phyloP scores from a whole-genome alignment of 1,284 basidiomycete species.

The Apiotrichum laibachii region DNA sequence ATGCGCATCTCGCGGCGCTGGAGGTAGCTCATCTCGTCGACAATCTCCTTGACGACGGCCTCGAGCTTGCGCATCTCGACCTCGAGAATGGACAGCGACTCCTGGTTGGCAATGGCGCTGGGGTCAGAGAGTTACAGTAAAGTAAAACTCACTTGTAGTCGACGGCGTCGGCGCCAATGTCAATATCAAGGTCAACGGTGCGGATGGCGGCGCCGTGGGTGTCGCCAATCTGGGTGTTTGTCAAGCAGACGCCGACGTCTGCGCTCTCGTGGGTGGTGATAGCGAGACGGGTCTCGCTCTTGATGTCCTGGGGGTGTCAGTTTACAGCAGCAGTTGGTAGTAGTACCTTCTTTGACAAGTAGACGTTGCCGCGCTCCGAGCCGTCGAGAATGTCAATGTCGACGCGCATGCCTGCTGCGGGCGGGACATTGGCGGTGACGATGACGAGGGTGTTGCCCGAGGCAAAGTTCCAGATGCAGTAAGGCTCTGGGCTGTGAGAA shows the following conservation, averaged over 20 bases:
- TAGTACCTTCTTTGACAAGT: slow-evolving; percentile 71
- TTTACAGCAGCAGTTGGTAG: slow-evolving; percentile 3
- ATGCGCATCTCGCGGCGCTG: slow-evolving; percentile 86
- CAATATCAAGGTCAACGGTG: slow-evolving; percentile 87
- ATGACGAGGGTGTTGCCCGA: slow-evolving; percentile 82
- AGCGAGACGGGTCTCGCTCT: slow-evolving; percentile 86
- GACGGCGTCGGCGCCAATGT: slow-evolving; percentile 96
- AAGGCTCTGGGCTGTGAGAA: slow-evolving; percentile 65
- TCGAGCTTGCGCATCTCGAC: slow-evolving; percentile 98
- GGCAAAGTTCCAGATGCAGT: slow-evolving; percentile 91
- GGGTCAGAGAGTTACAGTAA: slow-evolving; percentile 2
- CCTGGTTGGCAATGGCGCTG: slow-evolving; percentile 97
- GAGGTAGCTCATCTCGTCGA: slow-evolving; percentile 90
- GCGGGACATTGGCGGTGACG: slow-evolving; percentile 85
- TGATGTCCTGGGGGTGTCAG: slow-evolving; percentile 60
- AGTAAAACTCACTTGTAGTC: slow-evolving; percentile 79
- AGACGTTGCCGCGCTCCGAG: slow-evolving; percentile 80
- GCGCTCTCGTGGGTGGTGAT: slow-evolving; percentile 91
- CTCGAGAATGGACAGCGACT: slow-evolving; percentile 90
- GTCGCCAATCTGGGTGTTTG: slow-evolving; percentile 65
- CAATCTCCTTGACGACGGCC: slow-evolving; percentile 87
- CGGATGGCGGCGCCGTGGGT: slow-evolving; percentile 56
- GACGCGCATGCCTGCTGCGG: slow-evolving; percentile 69
- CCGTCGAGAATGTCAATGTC: slow-evolving; percentile 95
- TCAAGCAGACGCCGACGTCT: slow-evolving; percentile 93